phyloP scores from a whole-genome alignment of 2,329 filamentous ascomycete genomes.

The Curvularia eragrostidis region DNA sequence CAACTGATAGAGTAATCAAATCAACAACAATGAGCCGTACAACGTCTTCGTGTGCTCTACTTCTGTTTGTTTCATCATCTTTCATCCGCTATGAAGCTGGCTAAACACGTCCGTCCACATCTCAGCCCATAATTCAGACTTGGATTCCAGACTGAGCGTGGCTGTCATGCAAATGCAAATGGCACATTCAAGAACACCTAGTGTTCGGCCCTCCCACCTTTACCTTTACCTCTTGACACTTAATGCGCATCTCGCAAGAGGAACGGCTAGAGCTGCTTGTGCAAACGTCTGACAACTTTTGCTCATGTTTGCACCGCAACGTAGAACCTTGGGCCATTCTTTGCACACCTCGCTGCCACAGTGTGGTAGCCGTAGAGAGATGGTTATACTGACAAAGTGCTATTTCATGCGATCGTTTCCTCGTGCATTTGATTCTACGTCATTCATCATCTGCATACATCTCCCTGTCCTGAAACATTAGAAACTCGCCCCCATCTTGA shows the following conservation, averaged over 20 bases:
- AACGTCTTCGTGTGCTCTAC: neutral
- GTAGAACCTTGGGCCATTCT: neutral
- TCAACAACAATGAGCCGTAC: neutral
- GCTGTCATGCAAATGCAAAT: too few species aligned
- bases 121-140: too few species aligned
- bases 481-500: slow-evolving; percentile 65
- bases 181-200: too few species aligned
- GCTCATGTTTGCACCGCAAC: neutral
- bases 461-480: slow-evolving; percentile 80
- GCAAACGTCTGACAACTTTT: neutral
- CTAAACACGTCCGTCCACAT: too few species aligned
- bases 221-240: too few species aligned
- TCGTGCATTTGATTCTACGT: neutral
- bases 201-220: too few species aligned
- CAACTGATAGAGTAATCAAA: neutral
- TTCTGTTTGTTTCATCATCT: too few species aligned
- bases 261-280: neutral
- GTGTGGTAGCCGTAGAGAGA: neutral
- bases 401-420: neutral
- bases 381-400: neutral
- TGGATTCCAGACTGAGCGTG: too few species aligned
- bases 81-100: too few species aligned
- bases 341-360: neutral
- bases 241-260: too few species aligned
- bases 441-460: slow-evolving; percentile 64